Conservation (phyloP, 2,329 filamentous ascomycete species). For the Alternaria ethzedia region DNA sequence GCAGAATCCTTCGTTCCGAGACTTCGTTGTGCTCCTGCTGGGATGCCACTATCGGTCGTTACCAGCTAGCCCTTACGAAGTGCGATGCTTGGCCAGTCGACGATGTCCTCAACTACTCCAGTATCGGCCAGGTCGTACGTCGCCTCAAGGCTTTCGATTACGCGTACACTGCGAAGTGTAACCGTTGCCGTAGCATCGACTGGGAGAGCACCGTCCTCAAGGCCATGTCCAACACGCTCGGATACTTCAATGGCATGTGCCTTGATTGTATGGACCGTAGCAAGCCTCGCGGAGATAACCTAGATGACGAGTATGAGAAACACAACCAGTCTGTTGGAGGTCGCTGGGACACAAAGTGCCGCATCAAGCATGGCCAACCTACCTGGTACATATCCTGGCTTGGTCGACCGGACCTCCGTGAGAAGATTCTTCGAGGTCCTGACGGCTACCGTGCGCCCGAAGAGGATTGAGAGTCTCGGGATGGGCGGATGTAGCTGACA, state of each 20-base stretch:
- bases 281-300: slow-evolving; percentile 9
- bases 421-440: slow-evolving; percentile 20
- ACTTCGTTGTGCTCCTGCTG: slow-evolving; percentile 17
- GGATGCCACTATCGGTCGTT: slow-evolving; percentile 21
- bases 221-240: slow-evolving; percentile 7
- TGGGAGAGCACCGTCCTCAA: slow-evolving; percentile 10
- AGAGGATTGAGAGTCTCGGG: background rate
- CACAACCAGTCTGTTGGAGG: slow-evolving; percentile 16
- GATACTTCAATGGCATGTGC: slow-evolving; percentile 41
- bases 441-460: slow-evolving; percentile 4
- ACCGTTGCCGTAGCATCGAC: slow-evolving; percentile 13
- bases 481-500: background rate
- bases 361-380: slow-evolving; percentile 33
- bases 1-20: slow-evolving; percentile 13
- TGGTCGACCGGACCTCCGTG: slow-evolving; percentile 22
- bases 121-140: slow-evolving; percentile 14
- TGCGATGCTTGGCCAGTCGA: slow-evolving; percentile 25
- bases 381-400: slow-evolving; percentile 41
- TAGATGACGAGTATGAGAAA: slow-evolving; percentile 30
- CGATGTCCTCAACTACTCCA: slow-evolving; percentile 13
- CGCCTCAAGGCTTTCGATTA: slow-evolving; percentile 20
- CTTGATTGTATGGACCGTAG: slow-evolving; percentile 39
- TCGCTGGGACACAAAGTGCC: slow-evolving; percentile 31
- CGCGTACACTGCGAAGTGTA: slow-evolving; percentile 13
- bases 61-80: slow-evolving; percentile 18